Evolutionary conservation across 768 basidiomycete genomes (phyloP).

Genomic region (Rhizopogon rudus): DNA sequence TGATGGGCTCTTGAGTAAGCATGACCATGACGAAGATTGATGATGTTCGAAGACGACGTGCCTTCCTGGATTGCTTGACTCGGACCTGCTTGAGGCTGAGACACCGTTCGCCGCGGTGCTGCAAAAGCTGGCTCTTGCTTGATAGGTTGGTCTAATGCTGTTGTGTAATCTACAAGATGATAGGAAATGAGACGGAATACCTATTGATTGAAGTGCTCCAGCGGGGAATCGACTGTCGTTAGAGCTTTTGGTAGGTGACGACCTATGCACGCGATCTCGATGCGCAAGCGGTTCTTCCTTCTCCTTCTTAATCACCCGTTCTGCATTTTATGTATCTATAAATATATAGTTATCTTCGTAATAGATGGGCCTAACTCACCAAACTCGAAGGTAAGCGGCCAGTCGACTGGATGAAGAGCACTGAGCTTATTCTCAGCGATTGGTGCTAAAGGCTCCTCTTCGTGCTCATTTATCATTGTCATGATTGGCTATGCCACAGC

Average conservation of each 20-base stretch:
- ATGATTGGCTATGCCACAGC: too few species aligned
- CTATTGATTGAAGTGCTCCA: neutral
- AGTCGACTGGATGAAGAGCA: neutral
- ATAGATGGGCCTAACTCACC: neutral
- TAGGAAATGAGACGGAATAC: neutral
- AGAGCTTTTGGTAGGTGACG: neutral
- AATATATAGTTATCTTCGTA: neutral
- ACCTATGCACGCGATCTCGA: neutral
- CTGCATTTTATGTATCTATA: neutral
- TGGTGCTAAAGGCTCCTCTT: neutral
- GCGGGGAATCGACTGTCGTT: neutral
- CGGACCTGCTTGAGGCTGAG: neutral
- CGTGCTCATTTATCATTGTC: too few species aligned
- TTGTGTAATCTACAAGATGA: neutral
- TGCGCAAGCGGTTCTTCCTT: neutral
- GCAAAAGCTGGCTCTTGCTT: neutral
- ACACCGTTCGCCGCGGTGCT: neutral
- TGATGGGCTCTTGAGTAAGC: neutral
- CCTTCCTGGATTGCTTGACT: neutral
- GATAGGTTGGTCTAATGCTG: neutral
- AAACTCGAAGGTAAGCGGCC: neutral
- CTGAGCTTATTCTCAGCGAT: neutral
- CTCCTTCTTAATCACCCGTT: neutral
- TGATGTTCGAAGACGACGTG: neutral
- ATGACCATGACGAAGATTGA: neutral